phyloP scores from a whole-genome alignment of 2,329 filamentous ascomycete genomes.

The Aspergillus arachidicola region DNA sequence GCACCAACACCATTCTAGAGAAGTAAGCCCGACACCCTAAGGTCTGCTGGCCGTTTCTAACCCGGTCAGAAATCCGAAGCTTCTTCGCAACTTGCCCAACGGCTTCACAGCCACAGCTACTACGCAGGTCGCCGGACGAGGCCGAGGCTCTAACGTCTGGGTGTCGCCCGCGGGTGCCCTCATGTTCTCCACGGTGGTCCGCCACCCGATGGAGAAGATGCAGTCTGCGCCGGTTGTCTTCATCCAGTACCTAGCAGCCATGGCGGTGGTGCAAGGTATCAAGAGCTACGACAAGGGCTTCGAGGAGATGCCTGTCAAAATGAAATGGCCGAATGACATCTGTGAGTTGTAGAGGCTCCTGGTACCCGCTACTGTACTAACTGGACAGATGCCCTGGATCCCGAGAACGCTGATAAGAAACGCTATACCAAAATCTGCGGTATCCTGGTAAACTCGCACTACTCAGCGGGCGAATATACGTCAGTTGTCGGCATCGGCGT shows the following conservation, averaged over 20 bases:
- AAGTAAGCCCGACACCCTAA: slow-evolving; percentile 57
- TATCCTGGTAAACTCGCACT: slow-evolving; percentile 87
- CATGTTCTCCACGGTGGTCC: slow-evolving; percentile 85
- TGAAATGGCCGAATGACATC: slow-evolving; percentile 99
- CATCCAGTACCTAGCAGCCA: slow-evolving; percentile 86
- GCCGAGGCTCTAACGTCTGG: slow-evolving; percentile 92
- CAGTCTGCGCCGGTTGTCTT: slow-evolving; percentile 81
- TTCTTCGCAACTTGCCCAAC: slow-evolving; percentile 74
- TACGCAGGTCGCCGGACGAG: slow-evolving; percentile 83
- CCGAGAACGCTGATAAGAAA: slow-evolving; percentile 50
- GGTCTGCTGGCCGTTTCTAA: not conserved
- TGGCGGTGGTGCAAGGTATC: slow-evolving; percentile 84
- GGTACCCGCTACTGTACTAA: slow-evolving; percentile 2
- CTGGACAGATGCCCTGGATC: slow-evolving; percentile 66
- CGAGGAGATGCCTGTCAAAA: slow-evolving; percentile 71
- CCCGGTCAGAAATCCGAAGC: slow-evolving; percentile 66
- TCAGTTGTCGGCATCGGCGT: slow-evolving; percentile 84
- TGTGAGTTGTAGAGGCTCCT: slow-evolving; percentile 54
- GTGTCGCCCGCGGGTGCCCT: slow-evolving; percentile 83
- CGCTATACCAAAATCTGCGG: slow-evolving; percentile 87
- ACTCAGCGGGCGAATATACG: slow-evolving; percentile 75
- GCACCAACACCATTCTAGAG: slow-evolving; percentile 89
- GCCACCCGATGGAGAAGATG: slow-evolving; percentile 75
- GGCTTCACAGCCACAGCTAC: slow-evolving; percentile 90
- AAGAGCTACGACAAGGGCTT: slow-evolving; percentile 78